Evolutionary conservation across 2,329 filamentous ascomycete species (phyloP).

Genomic region (Orbilia brochopaga): DNA sequence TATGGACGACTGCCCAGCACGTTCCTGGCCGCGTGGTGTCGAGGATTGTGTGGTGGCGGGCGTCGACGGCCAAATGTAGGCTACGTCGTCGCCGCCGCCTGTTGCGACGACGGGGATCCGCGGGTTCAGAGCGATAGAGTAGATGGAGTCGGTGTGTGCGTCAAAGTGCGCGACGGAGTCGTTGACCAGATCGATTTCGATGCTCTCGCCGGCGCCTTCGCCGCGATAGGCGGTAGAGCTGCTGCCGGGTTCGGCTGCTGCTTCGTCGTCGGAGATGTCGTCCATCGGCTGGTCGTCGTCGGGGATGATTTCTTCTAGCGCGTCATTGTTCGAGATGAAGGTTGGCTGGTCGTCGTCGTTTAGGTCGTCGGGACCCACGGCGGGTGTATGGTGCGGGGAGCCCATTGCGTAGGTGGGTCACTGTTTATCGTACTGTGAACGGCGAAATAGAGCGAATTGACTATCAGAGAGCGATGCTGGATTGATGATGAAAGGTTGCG

Average conservation of each 20-base stretch:
- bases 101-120: constrained; percentile 78
- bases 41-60: no score
- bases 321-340: constrained; percentile 78
- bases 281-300: constrained; percentile 82
- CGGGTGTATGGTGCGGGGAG: constrained; percentile 43
- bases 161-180: constrained; percentile 95
- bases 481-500: constrained; percentile 8
- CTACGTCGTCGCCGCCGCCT: constrained; percentile 83
- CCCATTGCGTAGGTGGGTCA: constrained; percentile 13
- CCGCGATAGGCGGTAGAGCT: constrained; percentile 34
- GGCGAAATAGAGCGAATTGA: background rate
- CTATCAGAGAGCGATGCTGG: background rate
- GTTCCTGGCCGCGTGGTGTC: constrained; percentile 71
- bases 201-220: constrained; percentile 60
- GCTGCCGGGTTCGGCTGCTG: constrained; percentile 62
- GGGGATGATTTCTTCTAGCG: constrained; percentile 73
- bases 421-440: no score
- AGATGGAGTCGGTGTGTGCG: constrained; percentile 85
- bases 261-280: constrained; percentile 70
- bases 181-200: constrained; percentile 83
- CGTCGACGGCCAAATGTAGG: constrained; percentile 75
- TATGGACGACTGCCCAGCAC: constrained; percentile 60
- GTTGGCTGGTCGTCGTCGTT: constrained; percentile 71
- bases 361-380: constrained; percentile 30
- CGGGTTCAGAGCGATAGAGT: constrained; percentile 93